These are phyloP conservation scores for Pythium guiyangense DNA, from an alignment of 352 stramenopile species.

Conservation along the genomic window DNA sequence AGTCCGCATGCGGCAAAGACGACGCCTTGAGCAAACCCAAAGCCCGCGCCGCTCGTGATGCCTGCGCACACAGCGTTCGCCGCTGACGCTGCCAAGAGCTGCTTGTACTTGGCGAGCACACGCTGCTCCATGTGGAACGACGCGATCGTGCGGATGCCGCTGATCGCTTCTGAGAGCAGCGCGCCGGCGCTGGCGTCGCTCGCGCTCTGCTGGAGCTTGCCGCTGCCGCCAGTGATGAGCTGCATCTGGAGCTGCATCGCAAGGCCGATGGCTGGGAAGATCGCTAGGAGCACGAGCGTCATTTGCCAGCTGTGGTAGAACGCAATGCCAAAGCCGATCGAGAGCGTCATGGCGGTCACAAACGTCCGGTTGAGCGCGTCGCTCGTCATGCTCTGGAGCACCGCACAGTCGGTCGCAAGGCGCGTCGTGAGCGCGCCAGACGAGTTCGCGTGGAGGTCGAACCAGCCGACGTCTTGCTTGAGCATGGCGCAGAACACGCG, in stretches of 20 bases:
- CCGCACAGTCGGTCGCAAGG: constrained; percentile 65
- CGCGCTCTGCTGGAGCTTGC: constrained; percentile 18
- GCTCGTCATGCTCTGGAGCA: constrained; percentile 70
- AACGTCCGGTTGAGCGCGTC: constrained; percentile 60
- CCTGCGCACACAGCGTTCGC: constrained; percentile 21
- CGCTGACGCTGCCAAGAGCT: constrained; percentile 20
- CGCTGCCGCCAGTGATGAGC: constrained; percentile 34
- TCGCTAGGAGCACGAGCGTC: constrained; percentile 29
- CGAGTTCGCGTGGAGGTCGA: constrained; percentile 56
- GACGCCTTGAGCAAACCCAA: constrained; percentile 49
- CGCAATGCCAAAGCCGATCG: constrained; percentile 31
- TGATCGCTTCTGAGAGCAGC: constrained; percentile 39
- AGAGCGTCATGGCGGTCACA: constrained; percentile 51
- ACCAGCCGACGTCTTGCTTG: constrained; percentile 72
- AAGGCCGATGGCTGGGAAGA: no score
- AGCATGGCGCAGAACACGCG: constrained; percentile 56
- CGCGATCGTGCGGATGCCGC: constrained; percentile 43
- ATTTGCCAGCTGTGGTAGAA: constrained; percentile 67
- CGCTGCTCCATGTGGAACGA: constrained; percentile 33
- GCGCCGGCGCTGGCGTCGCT: constrained; percentile 22
- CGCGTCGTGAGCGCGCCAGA: constrained; percentile 56
- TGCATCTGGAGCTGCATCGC: constrained; percentile 29
- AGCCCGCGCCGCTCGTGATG: constrained; percentile 30
- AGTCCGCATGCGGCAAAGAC: constrained; percentile 54
- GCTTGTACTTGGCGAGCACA: constrained; percentile 25